Conservation (phyloP, 768 basidiomycete species). For the Lactarius tabidus region DNA sequence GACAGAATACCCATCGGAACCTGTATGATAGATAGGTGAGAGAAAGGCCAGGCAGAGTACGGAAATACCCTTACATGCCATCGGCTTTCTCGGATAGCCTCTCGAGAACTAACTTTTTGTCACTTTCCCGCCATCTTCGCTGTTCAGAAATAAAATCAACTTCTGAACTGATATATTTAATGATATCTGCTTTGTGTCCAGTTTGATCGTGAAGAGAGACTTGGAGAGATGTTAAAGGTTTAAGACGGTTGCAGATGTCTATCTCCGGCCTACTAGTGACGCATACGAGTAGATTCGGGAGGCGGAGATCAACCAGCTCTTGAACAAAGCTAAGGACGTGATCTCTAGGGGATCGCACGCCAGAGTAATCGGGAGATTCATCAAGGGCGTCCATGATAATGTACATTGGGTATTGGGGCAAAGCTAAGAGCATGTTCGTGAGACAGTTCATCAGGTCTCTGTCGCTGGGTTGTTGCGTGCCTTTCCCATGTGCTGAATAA, state of each 20-base stretch:
- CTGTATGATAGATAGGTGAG: not conserved
- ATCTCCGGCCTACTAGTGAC: not conserved
- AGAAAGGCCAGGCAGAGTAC: no score
- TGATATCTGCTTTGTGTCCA: not conserved
- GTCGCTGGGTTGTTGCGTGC: not conserved
- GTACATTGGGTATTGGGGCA: not conserved
- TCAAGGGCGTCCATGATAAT: not conserved
- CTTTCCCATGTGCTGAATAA: not conserved
- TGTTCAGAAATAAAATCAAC: no score
- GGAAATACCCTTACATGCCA: no score
- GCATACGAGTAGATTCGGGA: not conserved
- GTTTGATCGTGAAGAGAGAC: not conserved
- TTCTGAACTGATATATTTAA: no score
- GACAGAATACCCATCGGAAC: no score
- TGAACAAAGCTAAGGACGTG: not conserved
- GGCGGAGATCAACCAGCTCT: not conserved
- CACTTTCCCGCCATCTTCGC: no score
- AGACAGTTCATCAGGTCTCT: not conserved
- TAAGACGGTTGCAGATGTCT: not conserved
- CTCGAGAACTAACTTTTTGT: no score
- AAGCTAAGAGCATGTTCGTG: not conserved
- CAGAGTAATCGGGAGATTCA: not conserved
- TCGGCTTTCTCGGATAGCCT: no score
- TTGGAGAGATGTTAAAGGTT: no score
- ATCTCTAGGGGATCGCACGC: not conserved